Evolutionary conservation across 257 asterid genomes (phyloP).

Genomic region (Lantana camara): DNA sequence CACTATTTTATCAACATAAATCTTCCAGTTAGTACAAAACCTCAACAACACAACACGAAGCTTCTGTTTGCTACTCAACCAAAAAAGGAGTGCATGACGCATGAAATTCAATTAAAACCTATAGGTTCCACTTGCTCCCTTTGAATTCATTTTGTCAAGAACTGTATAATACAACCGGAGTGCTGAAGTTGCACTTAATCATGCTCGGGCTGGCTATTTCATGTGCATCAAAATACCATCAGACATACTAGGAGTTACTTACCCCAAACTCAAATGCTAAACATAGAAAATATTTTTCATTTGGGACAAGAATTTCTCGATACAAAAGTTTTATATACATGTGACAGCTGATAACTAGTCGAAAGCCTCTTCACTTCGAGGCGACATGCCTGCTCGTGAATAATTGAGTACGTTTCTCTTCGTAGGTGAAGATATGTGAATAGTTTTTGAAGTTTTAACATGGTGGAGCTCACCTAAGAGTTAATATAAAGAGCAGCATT

Average conservation of each 20-base stretch:
- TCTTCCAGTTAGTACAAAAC: constrained; percentile 6
- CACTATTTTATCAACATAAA: constrained; percentile 1
- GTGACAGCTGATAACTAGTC: neutral
- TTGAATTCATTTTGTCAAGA: neutral
- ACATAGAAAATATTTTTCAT: neutral
- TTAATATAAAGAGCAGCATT: neutral
- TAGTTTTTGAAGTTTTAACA: neutral
- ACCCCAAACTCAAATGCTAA: neutral
- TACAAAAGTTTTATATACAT: neutral
- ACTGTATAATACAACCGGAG: neutral
- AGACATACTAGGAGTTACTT: constrained; percentile 1
- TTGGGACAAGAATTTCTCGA: neutral
- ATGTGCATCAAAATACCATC: constrained; percentile 16
- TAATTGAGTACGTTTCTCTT: neutral
- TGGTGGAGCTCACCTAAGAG: neutral
- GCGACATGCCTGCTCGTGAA: neutral
- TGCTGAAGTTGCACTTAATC: neutral
- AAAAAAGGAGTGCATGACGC: neutral
- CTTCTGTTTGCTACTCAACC: neutral
- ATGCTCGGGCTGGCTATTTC: neutral
- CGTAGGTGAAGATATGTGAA: neutral
- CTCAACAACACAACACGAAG: constrained; percentile 17
- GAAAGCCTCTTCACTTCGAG: constrained; percentile 1
- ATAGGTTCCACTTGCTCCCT: neutral
- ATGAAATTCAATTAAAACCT: neutral